phyloP scores from a whole-genome alignment of 2,329 filamentous ascomycete genomes.

The Penicillium sp. region DNA sequence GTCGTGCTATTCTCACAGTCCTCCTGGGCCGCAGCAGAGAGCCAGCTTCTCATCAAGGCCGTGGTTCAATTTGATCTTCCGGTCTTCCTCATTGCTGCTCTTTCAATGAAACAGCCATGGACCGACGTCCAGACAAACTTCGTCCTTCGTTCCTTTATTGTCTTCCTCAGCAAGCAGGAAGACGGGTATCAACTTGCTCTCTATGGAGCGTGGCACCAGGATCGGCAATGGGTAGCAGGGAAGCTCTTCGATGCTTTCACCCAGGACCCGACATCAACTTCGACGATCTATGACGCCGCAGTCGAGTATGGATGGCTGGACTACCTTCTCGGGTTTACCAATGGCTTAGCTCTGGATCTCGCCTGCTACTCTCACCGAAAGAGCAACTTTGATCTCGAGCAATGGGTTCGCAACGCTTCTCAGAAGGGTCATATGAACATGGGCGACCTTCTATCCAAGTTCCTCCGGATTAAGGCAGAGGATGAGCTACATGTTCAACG shows the following conservation, averaged over 20 bases:
- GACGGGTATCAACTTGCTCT: constrained; percentile 84
- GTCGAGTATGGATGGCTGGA: constrained; percentile 82
- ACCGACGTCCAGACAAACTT: constrained; percentile 51
- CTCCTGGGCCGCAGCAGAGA: constrained; percentile 58
- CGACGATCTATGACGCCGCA: constrained; percentile 76
- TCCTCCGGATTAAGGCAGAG: constrained; percentile 80
- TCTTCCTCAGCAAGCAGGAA: constrained; percentile 78
- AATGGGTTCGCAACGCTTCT: constrained; percentile 75
- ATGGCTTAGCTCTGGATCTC: constrained; percentile 84
- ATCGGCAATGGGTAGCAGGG: constrained; percentile 81
- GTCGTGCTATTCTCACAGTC: constrained; percentile 62
- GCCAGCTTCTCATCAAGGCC: constrained; percentile 60
- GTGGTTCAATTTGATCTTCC: constrained; percentile 58
- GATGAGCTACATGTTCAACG: constrained; percentile 76
- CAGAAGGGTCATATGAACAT: constrained; percentile 67
- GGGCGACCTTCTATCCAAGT: constrained; percentile 72
- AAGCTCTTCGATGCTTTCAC: constrained; percentile 78
- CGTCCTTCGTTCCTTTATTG: constrained; percentile 64
- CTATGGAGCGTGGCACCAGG: constrained; percentile 87
- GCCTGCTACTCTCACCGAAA: constrained; percentile 82
- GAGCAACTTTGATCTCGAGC: constrained; percentile 74
- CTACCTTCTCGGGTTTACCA: constrained; percentile 74
- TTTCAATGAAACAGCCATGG: constrained; percentile 54
- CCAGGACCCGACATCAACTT: constrained; percentile 66
- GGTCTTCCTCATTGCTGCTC: constrained; percentile 54